Percentiles rank a stretch among this genome's conserved stretches.
Conservation (phyloP, 371 early-diverging fungal genomes). For the Mucor piriformis region DNA sequence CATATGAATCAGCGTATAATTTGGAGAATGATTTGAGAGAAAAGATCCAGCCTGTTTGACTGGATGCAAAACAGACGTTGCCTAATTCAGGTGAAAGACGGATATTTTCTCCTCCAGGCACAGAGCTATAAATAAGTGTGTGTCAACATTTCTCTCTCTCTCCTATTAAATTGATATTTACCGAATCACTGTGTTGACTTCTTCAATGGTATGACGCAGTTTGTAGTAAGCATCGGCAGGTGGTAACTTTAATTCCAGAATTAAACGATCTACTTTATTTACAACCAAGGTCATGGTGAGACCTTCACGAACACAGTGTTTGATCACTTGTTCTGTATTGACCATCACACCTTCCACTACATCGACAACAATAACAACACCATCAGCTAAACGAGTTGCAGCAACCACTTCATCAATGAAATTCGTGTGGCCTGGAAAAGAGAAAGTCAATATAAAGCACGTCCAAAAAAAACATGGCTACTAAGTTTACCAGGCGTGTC, state of each 20-base stretch:
- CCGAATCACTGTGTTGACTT: slow-evolving; percentile 87
- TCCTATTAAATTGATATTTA: slow-evolving; percentile 36
- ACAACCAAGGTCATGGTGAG: slow-evolving; percentile 86
- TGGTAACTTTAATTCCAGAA: slow-evolving; percentile 93
- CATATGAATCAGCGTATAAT: slow-evolving; percentile 81
- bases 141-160: neutral
- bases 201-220: slow-evolving; percentile 92
- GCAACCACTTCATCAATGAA: slow-evolving; percentile 94
- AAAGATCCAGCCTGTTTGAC: slow-evolving; percentile 95
- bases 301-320: slow-evolving; percentile 79
- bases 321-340: slow-evolving; percentile 89
- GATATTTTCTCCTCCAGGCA: slow-evolving; percentile 56
- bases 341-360: slow-evolving; percentile 97
- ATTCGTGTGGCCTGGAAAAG: slow-evolving; percentile 80
- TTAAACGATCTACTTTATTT: slow-evolving; percentile 97
- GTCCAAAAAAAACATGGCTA: neutral
- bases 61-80: slow-evolving; percentile 96
- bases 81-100: slow-evolving; percentile 93
- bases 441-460: neutral
- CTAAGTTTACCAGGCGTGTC: slow-evolving; percentile 96
- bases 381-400: slow-evolving; percentile 87
- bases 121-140: slow-evolving; percentile 27
- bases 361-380: slow-evolving; percentile 94
- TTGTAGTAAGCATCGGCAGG: slow-evolving; percentile 97
- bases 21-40: slow-evolving; percentile 91